Evolutionary conservation across 257 asterid genomes (phyloP).

Genomic region (Prunella vulgaris): DNA sequence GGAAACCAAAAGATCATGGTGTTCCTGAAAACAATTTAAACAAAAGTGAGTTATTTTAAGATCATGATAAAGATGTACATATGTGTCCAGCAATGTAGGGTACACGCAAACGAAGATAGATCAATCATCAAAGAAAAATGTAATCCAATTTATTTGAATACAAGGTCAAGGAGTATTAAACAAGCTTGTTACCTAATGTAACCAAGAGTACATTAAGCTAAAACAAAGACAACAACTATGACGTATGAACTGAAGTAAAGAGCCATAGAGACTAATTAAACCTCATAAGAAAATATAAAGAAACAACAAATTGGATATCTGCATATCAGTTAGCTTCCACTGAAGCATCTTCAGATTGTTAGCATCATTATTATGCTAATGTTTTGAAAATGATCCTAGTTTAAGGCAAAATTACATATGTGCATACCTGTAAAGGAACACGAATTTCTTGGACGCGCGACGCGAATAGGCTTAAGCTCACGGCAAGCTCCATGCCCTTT

Average conservation of each 20-base stretch:
- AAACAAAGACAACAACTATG: conserved; percentile 7
- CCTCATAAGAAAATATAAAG: conserved; percentile 11
- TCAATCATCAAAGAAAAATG: conserved; percentile 14
- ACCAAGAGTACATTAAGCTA: background rate
- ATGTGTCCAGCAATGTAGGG: conserved; percentile 11
- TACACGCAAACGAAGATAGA: conserved; percentile 4
- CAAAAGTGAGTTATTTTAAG: conserved; percentile 22
- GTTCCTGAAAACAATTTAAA: conserved; percentile 60
- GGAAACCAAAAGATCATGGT: conserved; percentile 81
- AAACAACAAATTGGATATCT: conserved; percentile 6
- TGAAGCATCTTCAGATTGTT: background rate
- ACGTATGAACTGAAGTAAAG: background rate
- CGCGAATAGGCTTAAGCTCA: conserved; percentile 93
- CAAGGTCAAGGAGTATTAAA: conserved; percentile 8
- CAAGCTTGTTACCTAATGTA: conserved; percentile 10
- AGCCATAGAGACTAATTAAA: background rate
- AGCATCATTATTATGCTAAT: conserved; percentile 1
- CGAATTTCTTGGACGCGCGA: conserved; percentile 98
- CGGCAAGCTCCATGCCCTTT: conserved; percentile 99
- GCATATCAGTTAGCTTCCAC: background rate
- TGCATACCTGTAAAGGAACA: conserved; percentile 87
- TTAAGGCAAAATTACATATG: conserved; percentile 8
- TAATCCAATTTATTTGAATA: background rate
- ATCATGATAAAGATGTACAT: conserved; percentile 10
- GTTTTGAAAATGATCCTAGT: conserved; percentile 5